Evolutionary conservation across 352 stramenopile genomes (phyloP), one percentile per base, ranked within the genome.

Genomic region (Phytophthora hibernalis): DNA sequence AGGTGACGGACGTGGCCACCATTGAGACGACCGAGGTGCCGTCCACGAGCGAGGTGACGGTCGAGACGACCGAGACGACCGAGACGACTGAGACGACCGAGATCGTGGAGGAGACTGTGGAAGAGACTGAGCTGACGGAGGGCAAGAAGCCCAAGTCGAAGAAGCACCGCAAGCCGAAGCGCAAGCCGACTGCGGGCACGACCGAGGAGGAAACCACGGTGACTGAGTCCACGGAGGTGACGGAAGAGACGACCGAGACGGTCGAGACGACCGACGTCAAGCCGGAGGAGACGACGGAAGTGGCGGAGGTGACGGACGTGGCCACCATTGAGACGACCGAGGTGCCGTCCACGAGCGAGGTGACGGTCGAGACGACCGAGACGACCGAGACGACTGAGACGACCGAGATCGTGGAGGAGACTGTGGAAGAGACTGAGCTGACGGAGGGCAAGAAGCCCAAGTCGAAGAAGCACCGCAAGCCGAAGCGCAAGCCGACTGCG

Each of bases 251-350:
- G 15, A 60, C 35, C 37, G 16, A 31, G 52, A 42, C 21, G 52
- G 35, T 26, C 28, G 37, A 31, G 38, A 30, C 13, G 52, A 50
- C 38, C 28, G 37, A 38, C 12, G 38, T 22, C 22, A 20, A 15
- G 31, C 31, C 31, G 31, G 31, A 37, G 31, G 31, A 37, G 31
- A 37, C 31, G 24, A 28, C 24, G 24, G 24, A 28, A 28, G 24
- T 28, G 9, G 47, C 50, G 50, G 50, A 56, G 21, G 50, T 56
- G 50, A 56, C 31, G 50, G 42, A 56, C 22, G 50, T 48, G 51
- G 37, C 51, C 12, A 47, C 22, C 16, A 31, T n/a, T 13, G 51
- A 48, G 33, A 58, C 51, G 33, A 33, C 18, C 33, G 51, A 58
- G 18, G 43, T 33, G 50, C 31, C 31, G 31, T 37, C 31, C 31